A percentile compares a stretch with the other conserved stretches of the same genome.
phyloP scores from a whole-genome alignment of 768 basidiomycete genomes.

The Sistotremastrum niveocremeum region DNA sequence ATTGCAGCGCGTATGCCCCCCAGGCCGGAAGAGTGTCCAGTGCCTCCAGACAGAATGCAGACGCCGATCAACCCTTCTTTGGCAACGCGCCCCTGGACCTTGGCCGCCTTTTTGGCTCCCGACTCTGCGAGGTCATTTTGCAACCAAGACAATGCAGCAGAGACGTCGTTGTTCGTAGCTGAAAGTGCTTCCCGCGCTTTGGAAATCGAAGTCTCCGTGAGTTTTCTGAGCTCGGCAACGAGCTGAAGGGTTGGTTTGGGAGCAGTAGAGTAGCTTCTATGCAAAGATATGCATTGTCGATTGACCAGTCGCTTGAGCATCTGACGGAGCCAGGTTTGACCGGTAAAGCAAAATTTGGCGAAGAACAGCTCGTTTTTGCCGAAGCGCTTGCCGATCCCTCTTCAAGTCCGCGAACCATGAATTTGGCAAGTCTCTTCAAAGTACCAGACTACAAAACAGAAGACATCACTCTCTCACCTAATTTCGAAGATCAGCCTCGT shows the following conservation, averaged over 20 bases:
- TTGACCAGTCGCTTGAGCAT: background rate
- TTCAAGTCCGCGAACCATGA: no score
- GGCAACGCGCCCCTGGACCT: slow-evolving; percentile 62
- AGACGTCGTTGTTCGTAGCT: slow-evolving; percentile 59
- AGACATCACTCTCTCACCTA: no score
- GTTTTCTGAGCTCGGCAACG: slow-evolving; percentile 76
- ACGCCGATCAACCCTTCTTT: slow-evolving; percentile 70
- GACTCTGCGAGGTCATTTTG: slow-evolving; percentile 55
- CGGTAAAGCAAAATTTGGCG: no score
- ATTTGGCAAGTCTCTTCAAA: no score
- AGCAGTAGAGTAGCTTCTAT: slow-evolving; percentile 38
- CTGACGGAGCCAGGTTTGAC: background rate
- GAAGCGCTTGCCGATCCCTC: no score
- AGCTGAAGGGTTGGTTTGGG: slow-evolving; percentile 58
- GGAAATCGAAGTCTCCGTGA: slow-evolving; percentile 65
- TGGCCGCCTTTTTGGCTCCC: slow-evolving; percentile 71
- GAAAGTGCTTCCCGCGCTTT: slow-evolving; percentile 83
- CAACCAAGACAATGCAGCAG: slow-evolving; percentile 69
- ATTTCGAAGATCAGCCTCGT: no score
- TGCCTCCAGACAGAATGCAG: slow-evolving; percentile 57
- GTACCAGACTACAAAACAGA: no score
- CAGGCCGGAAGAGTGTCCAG: slow-evolving; percentile 21
- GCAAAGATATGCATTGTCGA: no score
- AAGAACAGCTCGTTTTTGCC: no score
- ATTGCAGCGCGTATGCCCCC: slow-evolving; percentile 63